Base-by-base conservation (phyloP, 805 yeast genomes). In the Candida glaebosa region DNA sequence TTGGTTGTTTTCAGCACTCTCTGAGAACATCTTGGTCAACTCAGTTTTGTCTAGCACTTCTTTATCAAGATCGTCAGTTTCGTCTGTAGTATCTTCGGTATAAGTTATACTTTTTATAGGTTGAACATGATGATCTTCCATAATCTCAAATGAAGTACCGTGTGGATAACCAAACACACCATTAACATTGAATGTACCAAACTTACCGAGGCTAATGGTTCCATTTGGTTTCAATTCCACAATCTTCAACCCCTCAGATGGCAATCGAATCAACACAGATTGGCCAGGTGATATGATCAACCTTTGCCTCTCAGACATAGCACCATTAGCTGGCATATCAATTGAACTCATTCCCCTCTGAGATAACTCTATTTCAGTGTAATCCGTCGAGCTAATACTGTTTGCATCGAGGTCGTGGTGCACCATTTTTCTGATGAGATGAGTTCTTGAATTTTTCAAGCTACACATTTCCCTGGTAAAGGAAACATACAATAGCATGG, bases 101-200 rank as follows among this genome's bases (percentile, higher is more conserved):
- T 54, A 60, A 3, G 65, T 56, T 44, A 69, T 55, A 37, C 73
- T 63, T 43, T 64, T 61, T 31, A 81, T 73, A 3, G 84, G 81
- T 32, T 60, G 63, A 9, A 79, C 78, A 20, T 58, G 53, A 26
- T 67, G 67, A 44, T 77, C 80, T 33, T 80, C 87, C 20, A 72
- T 56, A 34, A 91, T 84, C 56, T 91, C 97, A 64, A 90, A 93
- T 1, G 95, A 79, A 50, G 87, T 91, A 1, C 98, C 99, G 54
- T 78, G 85, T 4, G 89, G 84, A 52, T 72, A 82, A 2, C 96
- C 97, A 31, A 91, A 60, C 9, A 91, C 74, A 39, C 78, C 84
- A 47, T 82, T 79, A 2, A 84, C 87, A 22, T 74, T 66, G 58
- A 93, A 93, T 0, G 84, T 71, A 15, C 99, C 99, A 62, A 91